Conservation (phyloP, 2,329 filamentous ascomycete genomes). For the Aspergillus thermomutatus region DNA sequence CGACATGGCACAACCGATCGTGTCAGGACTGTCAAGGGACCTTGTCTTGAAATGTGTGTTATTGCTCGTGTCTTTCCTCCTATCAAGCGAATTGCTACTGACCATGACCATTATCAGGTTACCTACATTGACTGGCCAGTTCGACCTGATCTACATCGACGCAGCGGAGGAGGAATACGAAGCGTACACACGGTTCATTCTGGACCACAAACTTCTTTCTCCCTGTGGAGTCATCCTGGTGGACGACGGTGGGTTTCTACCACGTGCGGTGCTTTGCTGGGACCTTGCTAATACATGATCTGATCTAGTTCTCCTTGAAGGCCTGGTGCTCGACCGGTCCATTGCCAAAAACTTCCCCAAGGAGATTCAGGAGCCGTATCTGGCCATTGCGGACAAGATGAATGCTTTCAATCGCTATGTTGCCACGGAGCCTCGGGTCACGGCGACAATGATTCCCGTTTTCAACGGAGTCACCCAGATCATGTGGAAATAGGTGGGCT, state of each 20-base stretch:
- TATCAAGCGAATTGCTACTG: background rate
- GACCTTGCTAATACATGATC: too few relatives aligned
- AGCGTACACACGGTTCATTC: background rate
- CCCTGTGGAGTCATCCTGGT: background rate
- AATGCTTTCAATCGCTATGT: conserved; percentile 1
- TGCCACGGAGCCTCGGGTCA: background rate
- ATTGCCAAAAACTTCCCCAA: background rate
- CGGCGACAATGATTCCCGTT: background rate
- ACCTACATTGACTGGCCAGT: conserved; percentile 1
- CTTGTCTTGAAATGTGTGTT: background rate
- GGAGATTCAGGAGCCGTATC: background rate
- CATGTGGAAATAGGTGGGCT: too few relatives aligned
- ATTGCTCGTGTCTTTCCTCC: background rate
- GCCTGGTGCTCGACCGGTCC: background rate
- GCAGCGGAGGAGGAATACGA: conserved; percentile 2
- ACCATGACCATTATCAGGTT: background rate
- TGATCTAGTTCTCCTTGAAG: background rate
- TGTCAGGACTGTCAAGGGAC: background rate
- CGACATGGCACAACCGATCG: background rate
- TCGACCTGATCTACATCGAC: conserved; percentile 4
- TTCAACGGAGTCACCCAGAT: conserved; percentile 5
- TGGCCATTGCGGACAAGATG: conserved; percentile 2
- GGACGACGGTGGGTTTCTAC: background rate
- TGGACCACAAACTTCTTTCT: conserved; percentile 3
- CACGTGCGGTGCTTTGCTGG: background rate